A percentile compares a stretch with the other conserved stretches of the same genome.
Conservation (phyloP, 2,329 filamentous ascomycete species). For the Colletotrichum graminicola region DNA sequence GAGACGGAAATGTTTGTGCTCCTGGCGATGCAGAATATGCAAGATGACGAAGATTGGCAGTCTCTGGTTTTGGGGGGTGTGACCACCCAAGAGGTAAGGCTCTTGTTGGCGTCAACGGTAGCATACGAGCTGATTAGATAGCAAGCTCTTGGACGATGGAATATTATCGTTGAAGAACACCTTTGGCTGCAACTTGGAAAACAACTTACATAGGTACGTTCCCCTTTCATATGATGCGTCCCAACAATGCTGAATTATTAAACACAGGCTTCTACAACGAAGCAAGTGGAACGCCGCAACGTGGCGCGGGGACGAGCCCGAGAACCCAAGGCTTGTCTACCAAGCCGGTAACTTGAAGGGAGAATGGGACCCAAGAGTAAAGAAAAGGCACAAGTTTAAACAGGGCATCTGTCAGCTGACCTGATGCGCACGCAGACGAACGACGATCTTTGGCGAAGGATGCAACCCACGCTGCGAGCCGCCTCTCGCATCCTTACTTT, state of each 20-base stretch:
- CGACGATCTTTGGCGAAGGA: slow-evolving; percentile 46
- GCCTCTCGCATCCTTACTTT: slow-evolving; percentile 44
- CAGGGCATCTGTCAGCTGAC: slow-evolving; percentile 5
- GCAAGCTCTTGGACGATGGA: slow-evolving; percentile 46
- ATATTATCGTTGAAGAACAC: slow-evolving; percentile 44
- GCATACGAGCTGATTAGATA: neutral
- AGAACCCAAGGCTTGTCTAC: slow-evolving; percentile 42
- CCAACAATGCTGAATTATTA: neutral
- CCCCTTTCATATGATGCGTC: neutral
- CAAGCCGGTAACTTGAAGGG: slow-evolving; percentile 43
- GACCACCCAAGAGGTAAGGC: slow-evolving; percentile 49
- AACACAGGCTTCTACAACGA: slow-evolving; percentile 23
- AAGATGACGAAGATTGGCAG: slow-evolving; percentile 51
- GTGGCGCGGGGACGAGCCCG: neutral
- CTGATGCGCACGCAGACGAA: slow-evolving; percentile 42
- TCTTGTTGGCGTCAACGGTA: neutral
- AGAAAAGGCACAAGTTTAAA: no score
- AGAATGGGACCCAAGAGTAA: slow-evolving; percentile 46
- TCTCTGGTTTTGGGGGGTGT: slow-evolving; percentile 46
- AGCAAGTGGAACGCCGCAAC: slow-evolving; percentile 25
- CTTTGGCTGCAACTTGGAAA: slow-evolving; percentile 37
- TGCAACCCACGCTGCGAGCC: slow-evolving; percentile 48
- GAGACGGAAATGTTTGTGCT: neutral
- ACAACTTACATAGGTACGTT: slow-evolving; percentile 45
- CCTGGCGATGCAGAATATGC: slow-evolving; percentile 30